Percentiles rank a stretch among this genome's conserved stretches.
Conservation (phyloP, 2,329 filamentous ascomycete species). For the Bipolaris victoriae region DNA sequence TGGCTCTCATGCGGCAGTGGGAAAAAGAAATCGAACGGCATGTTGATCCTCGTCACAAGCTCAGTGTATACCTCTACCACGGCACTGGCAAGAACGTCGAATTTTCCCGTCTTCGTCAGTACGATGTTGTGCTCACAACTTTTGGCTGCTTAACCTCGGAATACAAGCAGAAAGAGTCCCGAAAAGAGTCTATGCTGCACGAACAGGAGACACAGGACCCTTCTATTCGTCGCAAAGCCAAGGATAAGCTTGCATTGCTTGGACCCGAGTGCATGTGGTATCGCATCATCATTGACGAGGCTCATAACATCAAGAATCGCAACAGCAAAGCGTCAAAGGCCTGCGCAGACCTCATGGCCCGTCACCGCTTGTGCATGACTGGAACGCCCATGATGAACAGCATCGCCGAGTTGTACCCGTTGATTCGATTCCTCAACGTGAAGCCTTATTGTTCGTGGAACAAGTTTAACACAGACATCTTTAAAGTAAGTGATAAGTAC, state of each 20-base stretch:
- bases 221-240: conserved; percentile 23
- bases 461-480: conserved; percentile 66
- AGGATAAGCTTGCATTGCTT: conserved; percentile 55
- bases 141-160: conserved; percentile 75
- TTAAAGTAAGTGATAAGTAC: conserved; percentile 35
- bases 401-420: conserved; percentile 76
- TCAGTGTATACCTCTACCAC: conserved; percentile 74
- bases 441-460: conserved; percentile 72
- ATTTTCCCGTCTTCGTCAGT: conserved; percentile 67
- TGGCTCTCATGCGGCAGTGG: conserved; percentile 84
- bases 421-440: conserved; percentile 79
- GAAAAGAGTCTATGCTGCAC: conserved; percentile 55
- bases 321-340: conserved; percentile 67
- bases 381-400: conserved; percentile 91
- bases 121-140: conserved; percentile 79
- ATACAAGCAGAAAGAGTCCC: conserved; percentile 64
- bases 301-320: conserved; percentile 81
- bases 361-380: conserved; percentile 74
- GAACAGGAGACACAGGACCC: conserved; percentile 49
- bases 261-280: conserved; percentile 65
- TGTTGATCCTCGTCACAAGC: conserved; percentile 62
- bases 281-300: conserved; percentile 76
- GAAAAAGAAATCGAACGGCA: conserved; percentile 77
- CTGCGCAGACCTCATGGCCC: conserved; percentile 63
- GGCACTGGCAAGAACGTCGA: conserved; percentile 58